Base-by-base conservation (phyloP, 495 filamentous ascomycete genomes). In the Trichoderma gamsii region DNA sequence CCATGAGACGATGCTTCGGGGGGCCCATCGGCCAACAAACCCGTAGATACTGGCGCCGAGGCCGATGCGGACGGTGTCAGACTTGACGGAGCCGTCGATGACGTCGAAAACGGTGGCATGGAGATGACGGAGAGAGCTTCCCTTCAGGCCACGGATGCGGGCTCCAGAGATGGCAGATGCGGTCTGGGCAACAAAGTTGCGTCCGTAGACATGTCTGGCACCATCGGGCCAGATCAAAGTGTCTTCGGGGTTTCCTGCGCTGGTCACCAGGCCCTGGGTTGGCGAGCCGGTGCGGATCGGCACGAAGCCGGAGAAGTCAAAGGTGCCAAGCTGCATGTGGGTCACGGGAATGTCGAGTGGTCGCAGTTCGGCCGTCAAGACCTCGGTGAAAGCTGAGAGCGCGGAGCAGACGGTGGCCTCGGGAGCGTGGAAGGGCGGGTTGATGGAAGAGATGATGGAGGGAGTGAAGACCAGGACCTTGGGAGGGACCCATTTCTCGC, bases 101-200 rank as follows among this genome's bases (percentile, higher is more conserved):
- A 93, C 90, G 76, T 98, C 96, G 74, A 97, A 92, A 23, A 99
- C 87, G 11, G 91, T 88, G 70, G 91, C 85, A 73, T 97, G 90
- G 68, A 99, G 79, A 66, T 89, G 88, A 27, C 91, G 81, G 41
- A 93, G 78, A 4, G 87, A 85, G 59, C 85, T 90, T 7, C 92
- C 92, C 29, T 83, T 84, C 23, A 83, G 67, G 1, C 79, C 78
- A 66, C 79, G 72, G 71, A 82, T 78, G 72, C 80, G 70, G 66
- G 81, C 72, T 7, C 76, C 75, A 67, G 73, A 76, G 72, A 81
- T 82, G 64, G 76, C 79, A 44, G 79, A 83, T 12, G 73, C 70
- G 32, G 77, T 80, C 68, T 84, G 81, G 65, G 79, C 79, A 23
- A 84, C 77, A 73, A 80, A 90, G 72, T 87, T 88, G 67, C 77